These are phyloP conservation scores for Melaleuca quinquenervia DNA, from an alignment of 345 rosid genomes.

Conservation along the genomic window DNA sequence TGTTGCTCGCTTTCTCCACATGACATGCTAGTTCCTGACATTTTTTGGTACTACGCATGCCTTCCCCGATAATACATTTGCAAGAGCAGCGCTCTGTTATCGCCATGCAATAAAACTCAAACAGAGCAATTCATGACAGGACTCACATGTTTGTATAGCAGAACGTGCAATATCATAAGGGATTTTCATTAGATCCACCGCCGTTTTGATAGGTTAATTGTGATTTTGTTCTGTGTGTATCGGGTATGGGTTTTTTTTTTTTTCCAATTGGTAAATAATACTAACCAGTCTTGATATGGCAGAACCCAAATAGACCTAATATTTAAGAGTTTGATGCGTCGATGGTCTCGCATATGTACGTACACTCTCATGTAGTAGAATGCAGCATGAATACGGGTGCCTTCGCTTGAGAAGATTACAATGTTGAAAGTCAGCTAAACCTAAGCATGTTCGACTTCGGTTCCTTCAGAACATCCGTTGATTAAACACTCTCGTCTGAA, in stretches of 20 bases:
- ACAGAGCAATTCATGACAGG: neutral
- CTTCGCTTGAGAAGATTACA: neutral
- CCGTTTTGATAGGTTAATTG: neutral
- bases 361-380: neutral
- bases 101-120: neutral
- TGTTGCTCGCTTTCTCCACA: neutral
- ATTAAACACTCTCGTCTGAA: rapidly evolving
- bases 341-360: neutral
- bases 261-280: neutral
- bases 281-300: neutral
- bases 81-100: neutral
- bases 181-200: neutral
- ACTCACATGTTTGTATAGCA: neutral
- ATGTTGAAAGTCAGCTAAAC: neutral
- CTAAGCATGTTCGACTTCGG: neutral
- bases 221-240: neutral
- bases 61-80: neutral
- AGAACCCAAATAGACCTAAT: neutral
- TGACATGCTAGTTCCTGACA: neutral
- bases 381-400: neutral
- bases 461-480: neutral
- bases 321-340: neutral
- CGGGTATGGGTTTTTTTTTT: neutral
- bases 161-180: neutral
- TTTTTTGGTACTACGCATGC: neutral